A percentile compares a stretch with the other conserved stretches of the same genome.
Evolutionary conservation across 768 basidiomycete species (phyloP).

Genomic region (Leccinum arenicola): DNA sequence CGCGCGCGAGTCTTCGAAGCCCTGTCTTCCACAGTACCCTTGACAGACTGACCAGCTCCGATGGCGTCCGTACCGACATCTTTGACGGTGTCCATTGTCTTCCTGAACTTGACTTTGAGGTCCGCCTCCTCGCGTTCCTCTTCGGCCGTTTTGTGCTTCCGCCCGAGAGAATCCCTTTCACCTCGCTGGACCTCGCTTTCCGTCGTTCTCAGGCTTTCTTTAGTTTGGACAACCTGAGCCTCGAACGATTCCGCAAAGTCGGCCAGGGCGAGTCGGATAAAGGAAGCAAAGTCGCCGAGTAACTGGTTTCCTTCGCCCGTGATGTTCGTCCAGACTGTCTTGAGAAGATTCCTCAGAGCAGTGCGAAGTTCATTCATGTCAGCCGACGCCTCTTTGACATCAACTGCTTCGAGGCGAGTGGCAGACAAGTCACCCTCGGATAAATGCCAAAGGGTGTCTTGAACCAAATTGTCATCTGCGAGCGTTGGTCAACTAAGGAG

Average conservation of each 20-base stretch:
- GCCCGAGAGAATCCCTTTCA: slow-evolving; percentile 54
- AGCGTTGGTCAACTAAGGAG: neutral
- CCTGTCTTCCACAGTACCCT: slow-evolving; percentile 42
- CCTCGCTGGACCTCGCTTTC: slow-evolving; percentile 62
- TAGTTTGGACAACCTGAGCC: slow-evolving; percentile 46
- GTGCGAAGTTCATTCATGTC: slow-evolving; percentile 51
- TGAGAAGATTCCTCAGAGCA: slow-evolving; percentile 49
- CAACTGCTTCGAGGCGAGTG: slow-evolving; percentile 34
- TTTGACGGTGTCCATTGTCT: slow-evolving; percentile 65
- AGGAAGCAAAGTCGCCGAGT: slow-evolving; percentile 59
- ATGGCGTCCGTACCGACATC: slow-evolving; percentile 55
- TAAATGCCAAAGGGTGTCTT: slow-evolving; percentile 66
- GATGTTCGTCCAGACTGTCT: slow-evolving; percentile 51
- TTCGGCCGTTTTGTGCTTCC: slow-evolving; percentile 48
- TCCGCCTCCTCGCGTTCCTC: slow-evolving; percentile 41
- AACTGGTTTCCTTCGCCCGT: slow-evolving; percentile 52
- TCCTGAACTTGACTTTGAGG: slow-evolving; percentile 55
- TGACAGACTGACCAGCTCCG: slow-evolving; percentile 46
- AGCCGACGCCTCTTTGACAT: slow-evolving; percentile 43
- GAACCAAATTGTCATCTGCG: slow-evolving; percentile 61
- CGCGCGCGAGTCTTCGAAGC: slow-evolving; percentile 40
- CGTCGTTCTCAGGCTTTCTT: slow-evolving; percentile 49
- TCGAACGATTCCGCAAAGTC: slow-evolving; percentile 64
- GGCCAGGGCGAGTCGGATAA: slow-evolving; percentile 60
- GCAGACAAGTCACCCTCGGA: slow-evolving; percentile 48